These are phyloP conservation scores for Naganishia kalamii DNA, from an alignment of 768 basidiomycete genomes.

Conservation along the genomic window DNA sequence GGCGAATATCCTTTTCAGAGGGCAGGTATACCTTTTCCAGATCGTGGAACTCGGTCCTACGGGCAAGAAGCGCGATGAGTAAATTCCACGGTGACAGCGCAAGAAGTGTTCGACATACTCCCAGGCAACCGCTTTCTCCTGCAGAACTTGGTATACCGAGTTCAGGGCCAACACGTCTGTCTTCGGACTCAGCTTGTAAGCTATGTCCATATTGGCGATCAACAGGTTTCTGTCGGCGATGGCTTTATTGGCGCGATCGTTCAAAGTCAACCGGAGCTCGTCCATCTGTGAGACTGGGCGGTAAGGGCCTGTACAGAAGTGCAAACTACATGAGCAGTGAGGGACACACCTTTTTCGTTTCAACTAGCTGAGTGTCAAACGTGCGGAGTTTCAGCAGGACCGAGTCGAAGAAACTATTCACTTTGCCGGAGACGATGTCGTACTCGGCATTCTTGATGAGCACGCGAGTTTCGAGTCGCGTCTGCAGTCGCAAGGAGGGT, in stretches of 20 bases:
- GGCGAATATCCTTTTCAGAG: slow-evolving; percentile 54
- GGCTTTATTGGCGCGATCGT: slow-evolving; percentile 61
- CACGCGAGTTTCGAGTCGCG: slow-evolving; percentile 79
- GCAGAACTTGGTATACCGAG: slow-evolving; percentile 73
- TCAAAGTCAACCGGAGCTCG: slow-evolving; percentile 33
- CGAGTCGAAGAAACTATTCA: slow-evolving; percentile 53
- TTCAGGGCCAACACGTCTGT: slow-evolving; percentile 84
- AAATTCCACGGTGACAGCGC: background rate
- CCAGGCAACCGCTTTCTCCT: slow-evolving; percentile 94
- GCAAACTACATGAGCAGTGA: background rate
- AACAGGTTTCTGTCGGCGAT: slow-evolving; percentile 48
- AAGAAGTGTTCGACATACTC: slow-evolving; percentile 50
- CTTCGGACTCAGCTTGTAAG: slow-evolving; percentile 72
- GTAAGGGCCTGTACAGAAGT: background rate
- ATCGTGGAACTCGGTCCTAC: slow-evolving; percentile 68
- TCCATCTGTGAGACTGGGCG: slow-evolving; percentile 23
- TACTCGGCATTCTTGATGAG: slow-evolving; percentile 90
- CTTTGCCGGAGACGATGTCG: slow-evolving; percentile 64
- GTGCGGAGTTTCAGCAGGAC: slow-evolving; percentile 45
- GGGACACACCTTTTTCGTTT: slow-evolving; percentile 37
- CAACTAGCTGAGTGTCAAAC: slow-evolving; percentile 41
- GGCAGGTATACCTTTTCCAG: slow-evolving; percentile 53
- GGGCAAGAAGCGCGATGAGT: background rate
- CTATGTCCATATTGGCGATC: slow-evolving; percentile 62
- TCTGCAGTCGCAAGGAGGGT: slow-evolving; percentile 77